A percentile compares a stretch with the other conserved stretches of the same genome.
Evolutionary conservation across 768 basidiomycete species (phyloP).

Genomic region (Multifurca ochricompacta): DNA sequence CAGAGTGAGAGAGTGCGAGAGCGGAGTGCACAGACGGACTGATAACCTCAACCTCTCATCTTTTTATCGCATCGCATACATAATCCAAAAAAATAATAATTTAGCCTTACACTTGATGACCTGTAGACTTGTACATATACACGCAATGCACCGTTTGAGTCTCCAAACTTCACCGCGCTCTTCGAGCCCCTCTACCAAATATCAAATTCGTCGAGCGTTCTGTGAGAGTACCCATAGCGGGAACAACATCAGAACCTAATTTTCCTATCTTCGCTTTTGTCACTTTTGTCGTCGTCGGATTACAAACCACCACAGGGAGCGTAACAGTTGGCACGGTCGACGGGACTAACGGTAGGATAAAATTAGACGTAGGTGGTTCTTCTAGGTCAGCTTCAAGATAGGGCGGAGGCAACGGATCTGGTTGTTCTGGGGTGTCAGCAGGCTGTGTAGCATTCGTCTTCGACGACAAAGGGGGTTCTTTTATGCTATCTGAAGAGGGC

Average conservation of each 20-base stretch:
- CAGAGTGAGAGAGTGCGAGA: too few relatives aligned
- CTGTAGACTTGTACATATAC: not conserved
- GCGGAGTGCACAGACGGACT: too few relatives aligned
- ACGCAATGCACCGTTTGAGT: too few relatives aligned
- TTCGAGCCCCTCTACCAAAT: constrained; percentile 18
- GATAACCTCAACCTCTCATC: too few relatives aligned
- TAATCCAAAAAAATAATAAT: not conserved
- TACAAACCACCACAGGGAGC: constrained; percentile 17
- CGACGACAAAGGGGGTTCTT: not conserved
- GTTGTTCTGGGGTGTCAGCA: not conserved
- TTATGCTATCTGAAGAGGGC: not conserved
- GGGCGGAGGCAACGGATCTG: constrained; percentile 6
- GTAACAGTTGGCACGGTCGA: constrained; percentile 12
- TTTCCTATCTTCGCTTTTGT: constrained; percentile 22
- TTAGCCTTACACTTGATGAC: not conserved
- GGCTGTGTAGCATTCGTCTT: not conserved
- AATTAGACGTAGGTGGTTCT: not conserved
- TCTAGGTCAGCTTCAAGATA: constrained; percentile 7
- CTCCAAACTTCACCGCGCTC: constrained; percentile 9
- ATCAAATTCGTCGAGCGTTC: constrained; percentile 31
- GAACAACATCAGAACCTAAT: constrained; percentile 12
- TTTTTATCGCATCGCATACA: too few relatives aligned
- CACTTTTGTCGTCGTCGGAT: constrained; percentile 20
- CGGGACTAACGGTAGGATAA: not conserved
- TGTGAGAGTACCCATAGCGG: constrained; percentile 26